Evolutionary conservation across 2,329 filamentous ascomycete genomes (phyloP).

Genomic region (Cladosporium sp.): DNA sequence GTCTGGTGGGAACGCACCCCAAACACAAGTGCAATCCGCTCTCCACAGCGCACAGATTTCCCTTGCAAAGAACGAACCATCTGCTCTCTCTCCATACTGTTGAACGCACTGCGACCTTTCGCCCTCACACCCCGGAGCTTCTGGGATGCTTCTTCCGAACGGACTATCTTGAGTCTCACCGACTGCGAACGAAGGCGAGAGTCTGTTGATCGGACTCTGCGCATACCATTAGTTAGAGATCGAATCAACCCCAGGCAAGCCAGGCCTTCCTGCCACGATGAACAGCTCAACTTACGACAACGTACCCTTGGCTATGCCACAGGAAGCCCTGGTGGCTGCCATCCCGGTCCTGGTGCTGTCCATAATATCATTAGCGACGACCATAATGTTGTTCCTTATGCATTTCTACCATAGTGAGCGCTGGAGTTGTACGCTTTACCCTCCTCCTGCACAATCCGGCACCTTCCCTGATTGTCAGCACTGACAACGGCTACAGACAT

Average conservation of each 20-base stretch:
- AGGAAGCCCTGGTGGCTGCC: neutral
- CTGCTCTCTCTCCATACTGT: neutral
- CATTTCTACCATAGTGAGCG: conserved; percentile 22
- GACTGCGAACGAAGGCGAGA: neutral
- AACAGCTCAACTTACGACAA: neutral
- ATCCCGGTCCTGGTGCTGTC: conserved; percentile 23
- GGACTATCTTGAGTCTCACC: neutral
- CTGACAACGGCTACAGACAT: conserved; percentile 20
- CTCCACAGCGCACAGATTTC: neutral
- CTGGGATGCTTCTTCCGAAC: neutral
- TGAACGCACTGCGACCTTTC: neutral
- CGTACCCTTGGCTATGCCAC: neutral
- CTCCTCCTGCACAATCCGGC: neutral
- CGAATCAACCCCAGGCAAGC: neutral
- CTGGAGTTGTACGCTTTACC: conserved; percentile 3
- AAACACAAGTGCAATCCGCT: conserved; percentile 11
- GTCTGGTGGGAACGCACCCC: neutral
- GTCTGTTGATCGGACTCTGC: neutral
- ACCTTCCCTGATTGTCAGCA: no score
- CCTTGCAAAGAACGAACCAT: neutral
- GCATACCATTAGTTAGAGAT: neutral
- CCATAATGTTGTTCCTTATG: conserved; percentile 20
- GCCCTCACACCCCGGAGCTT: neutral
- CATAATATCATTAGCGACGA: conserved; percentile 21
- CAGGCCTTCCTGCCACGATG: neutral